phyloP scores from a whole-genome alignment of 495 filamentous ascomycete species.

The Xylaria scruposa region DNA sequence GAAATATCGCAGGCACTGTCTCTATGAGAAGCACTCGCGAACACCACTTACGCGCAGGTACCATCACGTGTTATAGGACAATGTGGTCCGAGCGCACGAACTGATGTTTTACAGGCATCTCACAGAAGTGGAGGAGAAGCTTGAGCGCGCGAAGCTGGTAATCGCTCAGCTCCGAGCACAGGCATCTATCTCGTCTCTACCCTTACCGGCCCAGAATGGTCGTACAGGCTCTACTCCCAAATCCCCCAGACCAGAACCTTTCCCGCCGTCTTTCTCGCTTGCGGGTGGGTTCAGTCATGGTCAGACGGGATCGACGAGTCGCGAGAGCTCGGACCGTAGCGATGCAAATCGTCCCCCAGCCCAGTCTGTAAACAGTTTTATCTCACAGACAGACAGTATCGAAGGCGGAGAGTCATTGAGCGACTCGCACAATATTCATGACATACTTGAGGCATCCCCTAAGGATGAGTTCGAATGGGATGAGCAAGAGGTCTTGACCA shows the following conservation, averaged over 20 bases:
- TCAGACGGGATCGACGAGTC: not conserved
- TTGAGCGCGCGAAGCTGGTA: conserved; percentile 27
- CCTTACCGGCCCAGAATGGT: not conserved
- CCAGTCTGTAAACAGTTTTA: not conserved
- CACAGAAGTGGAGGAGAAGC: conserved; percentile 31
- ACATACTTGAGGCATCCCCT: conserved; percentile 28
- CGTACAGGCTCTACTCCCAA: not conserved
- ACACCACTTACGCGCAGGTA: conserved; percentile 36
- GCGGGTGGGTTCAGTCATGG: not conserved
- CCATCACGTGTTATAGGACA: conserved; percentile 18
- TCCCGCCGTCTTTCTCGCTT: not conserved
- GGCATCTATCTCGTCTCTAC: not conserved
- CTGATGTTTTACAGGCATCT: conserved; percentile 21
- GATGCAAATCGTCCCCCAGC: not conserved
- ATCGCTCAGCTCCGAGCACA: conserved; percentile 20
- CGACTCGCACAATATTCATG: not conserved
- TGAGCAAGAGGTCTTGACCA: conserved; percentile 22
- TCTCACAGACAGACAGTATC: not conserved
- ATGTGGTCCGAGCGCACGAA: not conserved
- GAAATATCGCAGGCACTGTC: conserved; percentile 36
- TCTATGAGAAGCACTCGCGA: conserved; percentile 36
- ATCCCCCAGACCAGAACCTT: not conserved
- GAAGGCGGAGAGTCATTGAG: not conserved
- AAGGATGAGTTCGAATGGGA: conserved; percentile 36
- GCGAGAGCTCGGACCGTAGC: not conserved